A percentile compares a stretch with the other conserved stretches of the same genome.
Evolutionary conservation across 768 basidiomycete genomes (phyloP).

Genomic region (Podaxis rugospora): DNA sequence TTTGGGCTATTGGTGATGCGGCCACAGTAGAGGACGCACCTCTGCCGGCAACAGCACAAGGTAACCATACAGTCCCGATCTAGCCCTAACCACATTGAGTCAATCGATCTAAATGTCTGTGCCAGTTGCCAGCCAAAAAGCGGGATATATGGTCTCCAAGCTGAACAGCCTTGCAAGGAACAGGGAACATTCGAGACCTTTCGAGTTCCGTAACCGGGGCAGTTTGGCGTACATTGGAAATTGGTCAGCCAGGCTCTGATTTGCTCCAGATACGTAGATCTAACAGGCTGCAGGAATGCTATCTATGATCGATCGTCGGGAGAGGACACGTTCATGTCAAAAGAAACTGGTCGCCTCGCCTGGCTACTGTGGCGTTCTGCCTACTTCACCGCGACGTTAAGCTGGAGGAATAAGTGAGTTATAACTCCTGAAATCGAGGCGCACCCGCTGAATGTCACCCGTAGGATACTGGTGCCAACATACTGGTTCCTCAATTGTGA

Average conservation of each 20-base stretch:
- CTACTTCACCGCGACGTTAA: slow-evolving; percentile 76
- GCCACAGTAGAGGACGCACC: slow-evolving; percentile 50
- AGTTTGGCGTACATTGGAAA: slow-evolving; percentile 79
- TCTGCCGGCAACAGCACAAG: slow-evolving; percentile 86
- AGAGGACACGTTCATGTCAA: slow-evolving; percentile 42
- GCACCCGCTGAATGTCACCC: slow-evolving; percentile 2
- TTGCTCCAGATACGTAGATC: background rate
- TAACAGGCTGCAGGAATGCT: slow-evolving; percentile 51
- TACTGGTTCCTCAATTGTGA: slow-evolving; percentile 74
- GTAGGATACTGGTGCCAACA: slow-evolving; percentile 60
- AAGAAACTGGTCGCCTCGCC: slow-evolving; percentile 63
- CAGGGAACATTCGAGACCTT: slow-evolving; percentile 41
- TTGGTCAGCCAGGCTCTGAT: slow-evolving; percentile 39
- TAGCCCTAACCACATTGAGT: background rate
- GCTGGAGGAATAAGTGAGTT: slow-evolving; percentile 61
- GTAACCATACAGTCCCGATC: slow-evolving; percentile 20
- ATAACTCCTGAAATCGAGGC: background rate
- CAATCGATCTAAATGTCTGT: slow-evolving; percentile 4
- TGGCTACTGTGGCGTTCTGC: slow-evolving; percentile 82
- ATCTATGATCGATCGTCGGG: slow-evolving; percentile 65
- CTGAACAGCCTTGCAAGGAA: slow-evolving; percentile 62
- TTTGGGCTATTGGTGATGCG: slow-evolving; percentile 83
- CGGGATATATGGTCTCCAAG: slow-evolving; percentile 58
- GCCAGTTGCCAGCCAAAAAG: slow-evolving; percentile 75
- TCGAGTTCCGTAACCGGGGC: slow-evolving; percentile 70